phyloP scores from a whole-genome alignment of 2,329 filamentous ascomycete genomes.

The Cordyceps cicadae region DNA sequence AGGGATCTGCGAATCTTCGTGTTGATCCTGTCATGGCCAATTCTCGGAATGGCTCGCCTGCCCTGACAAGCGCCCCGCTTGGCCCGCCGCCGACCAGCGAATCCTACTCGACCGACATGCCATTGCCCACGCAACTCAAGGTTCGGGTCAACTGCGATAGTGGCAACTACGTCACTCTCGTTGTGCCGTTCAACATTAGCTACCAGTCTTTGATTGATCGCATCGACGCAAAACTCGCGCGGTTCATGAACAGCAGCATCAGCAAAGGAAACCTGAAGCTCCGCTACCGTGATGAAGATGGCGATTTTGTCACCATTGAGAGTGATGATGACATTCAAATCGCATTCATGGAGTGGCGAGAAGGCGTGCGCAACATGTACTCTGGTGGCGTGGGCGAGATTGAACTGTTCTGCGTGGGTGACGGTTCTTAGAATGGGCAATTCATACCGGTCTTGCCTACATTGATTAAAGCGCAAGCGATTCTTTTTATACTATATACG shows the following conservation, averaged over 20 bases:
- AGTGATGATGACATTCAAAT: conserved; percentile 95
- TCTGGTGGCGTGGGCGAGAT: conserved; percentile 77
- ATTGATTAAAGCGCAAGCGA: background rate
- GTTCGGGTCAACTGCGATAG: conserved; percentile 86
- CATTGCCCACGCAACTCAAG: conserved; percentile 70
- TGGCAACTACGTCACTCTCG: conserved; percentile 87
- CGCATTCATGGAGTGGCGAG: conserved; percentile 89
- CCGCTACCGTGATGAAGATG: conserved; percentile 85
- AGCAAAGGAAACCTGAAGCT: conserved; percentile 75
- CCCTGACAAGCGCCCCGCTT: conserved; percentile 29
- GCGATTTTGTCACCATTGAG: conserved; percentile 86
- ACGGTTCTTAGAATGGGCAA: conserved; percentile 22
- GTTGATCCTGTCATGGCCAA: conserved; percentile 32
- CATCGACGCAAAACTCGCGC: conserved; percentile 88
- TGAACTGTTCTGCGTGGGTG: conserved; percentile 69
- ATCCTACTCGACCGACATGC: conserved; percentile 39
- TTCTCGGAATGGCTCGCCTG: conserved; percentile 39
- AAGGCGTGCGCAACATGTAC: conserved; percentile 50
- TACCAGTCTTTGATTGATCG: conserved; percentile 91
- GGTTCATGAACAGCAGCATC: conserved; percentile 78
- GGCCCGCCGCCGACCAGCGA: conserved; percentile 21
- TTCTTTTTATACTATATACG: background rate
- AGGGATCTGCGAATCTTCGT: conserved; percentile 27
- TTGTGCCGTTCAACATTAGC: conserved; percentile 89
- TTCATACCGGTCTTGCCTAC: background rate